Percentiles rank a stretch among this genome's conserved stretches.
phyloP scores from a whole-genome alignment of 768 basidiomycete genomes.

The Mycena belliarum region DNA sequence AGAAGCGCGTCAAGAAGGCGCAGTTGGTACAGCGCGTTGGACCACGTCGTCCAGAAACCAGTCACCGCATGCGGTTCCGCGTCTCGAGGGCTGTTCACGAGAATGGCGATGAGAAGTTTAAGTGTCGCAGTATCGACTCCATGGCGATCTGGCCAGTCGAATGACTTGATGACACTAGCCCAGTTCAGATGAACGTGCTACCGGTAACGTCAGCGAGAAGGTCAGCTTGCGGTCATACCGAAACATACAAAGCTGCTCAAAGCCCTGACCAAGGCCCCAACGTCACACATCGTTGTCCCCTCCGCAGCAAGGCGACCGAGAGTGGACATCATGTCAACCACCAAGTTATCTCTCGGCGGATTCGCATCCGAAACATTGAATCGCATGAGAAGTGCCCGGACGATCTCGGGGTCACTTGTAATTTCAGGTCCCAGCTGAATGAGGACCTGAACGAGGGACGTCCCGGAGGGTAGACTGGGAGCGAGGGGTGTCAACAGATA shows the following conservation, averaged over 20 bases:
- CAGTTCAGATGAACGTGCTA: slow-evolving; percentile 74
- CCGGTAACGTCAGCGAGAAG: neutral
- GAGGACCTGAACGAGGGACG: slow-evolving; percentile 73
- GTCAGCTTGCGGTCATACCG: neutral
- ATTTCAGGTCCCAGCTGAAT: slow-evolving; percentile 81
- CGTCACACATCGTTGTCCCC: slow-evolving; percentile 72
- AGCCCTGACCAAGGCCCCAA: slow-evolving; percentile 71
- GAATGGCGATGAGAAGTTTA: slow-evolving; percentile 85
- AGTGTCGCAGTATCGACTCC: slow-evolving; percentile 88
- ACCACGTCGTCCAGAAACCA: slow-evolving; percentile 87
- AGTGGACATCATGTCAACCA: slow-evolving; percentile 70
- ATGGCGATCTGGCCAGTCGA: slow-evolving; percentile 82
- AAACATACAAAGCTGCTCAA: slow-evolving; percentile 71
- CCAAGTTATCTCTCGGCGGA: slow-evolving; percentile 70
- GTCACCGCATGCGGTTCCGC: slow-evolving; percentile 76
- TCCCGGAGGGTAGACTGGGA: slow-evolving; percentile 61
- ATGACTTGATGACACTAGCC: slow-evolving; percentile 80
- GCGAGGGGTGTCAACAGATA: slow-evolving; percentile 19
- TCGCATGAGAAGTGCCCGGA: slow-evolving; percentile 67
- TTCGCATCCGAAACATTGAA: slow-evolving; percentile 74
- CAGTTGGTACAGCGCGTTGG: slow-evolving; percentile 82
- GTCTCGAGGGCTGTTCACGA: slow-evolving; percentile 79
- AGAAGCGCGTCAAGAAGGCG: slow-evolving; percentile 87
- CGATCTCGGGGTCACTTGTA: slow-evolving; percentile 69
- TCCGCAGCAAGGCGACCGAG: slow-evolving; percentile 72